Conservation (phyloP, 768 basidiomycete species). For the Leucocoprinus leucothites region DNA sequence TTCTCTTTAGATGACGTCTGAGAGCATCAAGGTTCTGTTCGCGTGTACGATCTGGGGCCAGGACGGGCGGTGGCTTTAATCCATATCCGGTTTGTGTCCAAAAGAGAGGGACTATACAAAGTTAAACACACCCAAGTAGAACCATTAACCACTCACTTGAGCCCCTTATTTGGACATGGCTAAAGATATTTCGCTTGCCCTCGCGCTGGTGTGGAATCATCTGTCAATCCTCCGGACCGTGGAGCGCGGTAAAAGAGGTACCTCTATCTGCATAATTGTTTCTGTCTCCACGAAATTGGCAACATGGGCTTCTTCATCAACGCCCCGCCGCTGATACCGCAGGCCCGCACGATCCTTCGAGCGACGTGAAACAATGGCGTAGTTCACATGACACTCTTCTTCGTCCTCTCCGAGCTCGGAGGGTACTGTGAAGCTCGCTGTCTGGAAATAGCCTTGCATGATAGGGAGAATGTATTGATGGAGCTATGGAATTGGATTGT, state of each 20-base stretch:
- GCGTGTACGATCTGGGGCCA: slow-evolving; percentile 71
- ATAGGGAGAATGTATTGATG: slow-evolving; percentile 88
- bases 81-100: slow-evolving; percentile 90
- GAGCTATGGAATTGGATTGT: slow-evolving; percentile 37
- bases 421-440: slow-evolving; percentile 63
- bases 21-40: slow-evolving; percentile 70
- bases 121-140: slow-evolving; percentile 14
- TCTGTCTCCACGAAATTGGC: slow-evolving; percentile 98
- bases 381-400: slow-evolving; percentile 59
- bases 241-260: slow-evolving; percentile 26
- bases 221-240: not conserved
- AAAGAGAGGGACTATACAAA: slow-evolving; percentile 75
- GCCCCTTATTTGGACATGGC: slow-evolving; percentile 88
- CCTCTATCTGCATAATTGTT: slow-evolving; percentile 80
- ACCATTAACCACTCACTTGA: slow-evolving; percentile 59
- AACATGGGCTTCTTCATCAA: slow-evolving; percentile 90
- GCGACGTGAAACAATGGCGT: slow-evolving; percentile 81
- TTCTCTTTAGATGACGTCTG: slow-evolving; percentile 69
- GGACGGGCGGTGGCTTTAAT: slow-evolving; percentile 82
- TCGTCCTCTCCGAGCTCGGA: slow-evolving; percentile 40
- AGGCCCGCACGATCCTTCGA: slow-evolving; percentile 89
- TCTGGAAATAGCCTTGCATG: slow-evolving; percentile 91
- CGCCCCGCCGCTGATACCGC: slow-evolving; percentile 90
- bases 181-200: slow-evolving; percentile 72
- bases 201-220: slow-evolving; percentile 55